These are phyloP conservation scores for Pestalotiopsis sp. DNA, from an alignment of 2,329 filamentous ascomycete species.

Conservation along the genomic window DNA sequence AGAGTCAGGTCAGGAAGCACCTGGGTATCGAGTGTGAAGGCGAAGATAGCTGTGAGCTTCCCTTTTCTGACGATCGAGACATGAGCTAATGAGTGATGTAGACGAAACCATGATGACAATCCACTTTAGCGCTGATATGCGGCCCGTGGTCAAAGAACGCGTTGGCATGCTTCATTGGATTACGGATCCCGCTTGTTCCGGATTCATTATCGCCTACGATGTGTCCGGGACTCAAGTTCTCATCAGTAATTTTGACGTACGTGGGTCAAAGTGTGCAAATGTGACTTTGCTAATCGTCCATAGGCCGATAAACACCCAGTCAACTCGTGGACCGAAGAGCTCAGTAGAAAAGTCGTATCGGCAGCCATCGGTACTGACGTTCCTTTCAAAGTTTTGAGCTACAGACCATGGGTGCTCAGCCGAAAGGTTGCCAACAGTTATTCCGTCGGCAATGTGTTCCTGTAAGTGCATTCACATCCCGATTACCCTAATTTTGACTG, in stretches of 20 bases:
- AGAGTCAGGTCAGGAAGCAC: conserved; percentile 30
- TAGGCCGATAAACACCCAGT: conserved; percentile 35
- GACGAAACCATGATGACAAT: conserved; percentile 50
- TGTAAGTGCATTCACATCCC: conserved; percentile 25
- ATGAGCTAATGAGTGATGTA: conserved; percentile 10
- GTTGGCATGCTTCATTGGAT: conserved; percentile 48
- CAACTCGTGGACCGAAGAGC: conserved; percentile 34
- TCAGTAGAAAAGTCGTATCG: conserved; percentile 32
- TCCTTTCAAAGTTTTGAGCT: conserved; percentile 39
- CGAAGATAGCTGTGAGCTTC: conserved; percentile 39
- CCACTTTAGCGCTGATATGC: conserved; percentile 42
- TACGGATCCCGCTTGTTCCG: conserved; percentile 41
- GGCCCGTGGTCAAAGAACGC: conserved; percentile 35
- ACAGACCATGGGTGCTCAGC: conserved; percentile 41
- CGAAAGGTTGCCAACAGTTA: conserved; percentile 41
- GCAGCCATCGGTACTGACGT: conserved; percentile 34
- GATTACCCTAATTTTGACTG: background rate
- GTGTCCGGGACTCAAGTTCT: conserved; percentile 41
- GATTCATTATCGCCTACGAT: conserved; percentile 46
- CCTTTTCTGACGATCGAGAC: background rate
- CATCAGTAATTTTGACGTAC: conserved; percentile 45
- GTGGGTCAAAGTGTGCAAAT: too few species aligned
- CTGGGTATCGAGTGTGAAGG: conserved; percentile 40
- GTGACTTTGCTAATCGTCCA: background rate
- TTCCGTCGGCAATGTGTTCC: conserved; percentile 34